Evolutionary conservation across 441 rosid species (phyloP), one percentile per base, ranked within the genome.

Genomic region (Pelargonium cotyledonis): DNA sequence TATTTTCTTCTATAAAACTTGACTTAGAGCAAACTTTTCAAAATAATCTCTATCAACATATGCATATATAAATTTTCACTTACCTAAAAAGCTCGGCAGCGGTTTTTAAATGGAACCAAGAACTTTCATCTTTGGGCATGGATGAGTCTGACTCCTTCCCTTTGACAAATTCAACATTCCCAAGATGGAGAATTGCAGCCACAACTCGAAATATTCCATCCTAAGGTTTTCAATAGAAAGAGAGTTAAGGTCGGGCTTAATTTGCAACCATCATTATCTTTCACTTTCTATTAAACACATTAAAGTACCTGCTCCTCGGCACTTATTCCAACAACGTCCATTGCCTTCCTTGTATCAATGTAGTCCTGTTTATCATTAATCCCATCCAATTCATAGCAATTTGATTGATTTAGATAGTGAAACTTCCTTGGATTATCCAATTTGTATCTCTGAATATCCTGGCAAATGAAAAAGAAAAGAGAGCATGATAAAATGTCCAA

Each of bases 101-200:
- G 2, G 78, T 85, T 79, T 83, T 85, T 14, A 95, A 89, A 83
- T 92, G 97, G 73, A 83, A 83, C 69, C 80, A 70, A 63, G 99
- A 85, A 71, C 79, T 83, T 41, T 90, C 95, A 72, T 95, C 97
- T 76, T 86, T 90, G 1, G 97, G 97, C 76, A 80, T 75, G 62
- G 97, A 82, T 72, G 88, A 85, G 83, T 92, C 99, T 46, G 78
- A 44, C 72, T 95, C 99, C 58, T 81, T 86, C 51, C 89, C 92
- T 83, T 89, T 95, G n/a, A 75, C 81, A 77, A 95, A 92, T 76
- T 90, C 92, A 61, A 91, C 76, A 74, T 95, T 95, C 55, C 99
- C 99, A 69, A 95, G 83, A 86, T 95, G 99, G 69, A 95, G 91
- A 78, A 95, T 86, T 72, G 97, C 97, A 72, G 99, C 99, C 73